These are phyloP conservation scores for Ustilago xerochloae DNA, from an alignment of 1,284 basidiomycete genomes.

Conservation along the genomic window DNA sequence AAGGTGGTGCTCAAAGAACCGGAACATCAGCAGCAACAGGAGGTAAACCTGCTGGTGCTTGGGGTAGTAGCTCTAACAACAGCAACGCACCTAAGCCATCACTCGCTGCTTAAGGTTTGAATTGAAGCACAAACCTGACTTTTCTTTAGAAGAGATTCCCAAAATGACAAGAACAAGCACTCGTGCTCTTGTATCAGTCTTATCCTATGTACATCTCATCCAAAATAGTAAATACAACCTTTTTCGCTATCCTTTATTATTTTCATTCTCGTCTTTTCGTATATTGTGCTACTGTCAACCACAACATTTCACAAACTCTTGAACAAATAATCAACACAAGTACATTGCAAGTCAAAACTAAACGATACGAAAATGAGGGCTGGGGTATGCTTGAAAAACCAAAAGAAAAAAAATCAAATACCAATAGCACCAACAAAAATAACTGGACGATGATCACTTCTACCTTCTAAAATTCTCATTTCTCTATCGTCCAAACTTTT, in stretches of 20 bases:
- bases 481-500: constrained; percentile 79
- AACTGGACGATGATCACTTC: constrained; percentile 74
- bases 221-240: not conserved
- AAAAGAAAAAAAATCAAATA: constrained; percentile 18
- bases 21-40: not conserved
- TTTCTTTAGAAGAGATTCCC: not conserved
- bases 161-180: too few species aligned
- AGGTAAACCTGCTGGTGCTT: not conserved
- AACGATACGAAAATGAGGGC: too few species aligned
- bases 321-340: too few species aligned
- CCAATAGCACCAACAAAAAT: constrained; percentile 69
- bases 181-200: too few species aligned
- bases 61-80: not conserved
- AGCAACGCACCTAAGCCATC: constrained; percentile 4
- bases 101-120: constrained; percentile 1
- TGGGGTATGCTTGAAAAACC: not conserved
- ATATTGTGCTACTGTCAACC: too few species aligned
- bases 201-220: not conserved
- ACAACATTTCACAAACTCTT: too few species aligned
- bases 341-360: too few species aligned
- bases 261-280: too few species aligned
- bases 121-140: not conserved
- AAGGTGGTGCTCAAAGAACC: not conserved
- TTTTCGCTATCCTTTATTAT: too few species aligned
- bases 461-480: constrained; percentile 78